A percentile compares a stretch with the other conserved stretches of the same genome.
Conservation (phyloP, 2,329 filamentous ascomycete genomes). For the Trichophyton equinum region DNA sequence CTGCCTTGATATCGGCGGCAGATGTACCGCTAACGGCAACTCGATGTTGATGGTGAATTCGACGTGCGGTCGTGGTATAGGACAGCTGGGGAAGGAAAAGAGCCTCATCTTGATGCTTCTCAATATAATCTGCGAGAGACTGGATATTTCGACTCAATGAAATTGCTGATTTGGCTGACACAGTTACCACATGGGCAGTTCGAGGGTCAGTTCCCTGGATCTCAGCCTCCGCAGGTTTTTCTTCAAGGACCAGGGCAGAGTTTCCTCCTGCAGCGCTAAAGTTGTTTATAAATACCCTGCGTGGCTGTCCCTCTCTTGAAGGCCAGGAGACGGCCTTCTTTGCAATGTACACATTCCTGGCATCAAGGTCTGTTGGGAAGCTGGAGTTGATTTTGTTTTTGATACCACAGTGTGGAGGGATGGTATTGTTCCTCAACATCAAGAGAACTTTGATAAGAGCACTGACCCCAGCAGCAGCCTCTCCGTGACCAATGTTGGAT, state of each 20-base stretch:
- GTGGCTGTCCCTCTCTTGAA: constrained; percentile 13
- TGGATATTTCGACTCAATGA: constrained; percentile 30
- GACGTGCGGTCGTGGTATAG: constrained; percentile 53
- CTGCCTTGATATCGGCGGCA: not conserved
- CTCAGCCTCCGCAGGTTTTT: not conserved
- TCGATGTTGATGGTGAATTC: constrained; percentile 25
- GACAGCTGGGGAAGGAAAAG: constrained; percentile 41
- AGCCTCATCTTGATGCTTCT: constrained; percentile 30
- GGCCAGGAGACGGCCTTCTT: constrained; percentile 11
- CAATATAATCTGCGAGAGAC: constrained; percentile 38
- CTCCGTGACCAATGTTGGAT: constrained; percentile 26
- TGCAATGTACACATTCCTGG: constrained; percentile 9
- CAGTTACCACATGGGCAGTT: constrained; percentile 39
- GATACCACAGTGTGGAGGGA: constrained; percentile 17
- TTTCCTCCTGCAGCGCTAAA: not conserved
- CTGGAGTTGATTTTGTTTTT: not conserved
- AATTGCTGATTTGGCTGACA: constrained; percentile 33
- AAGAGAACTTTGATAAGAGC: constrained; percentile 23
- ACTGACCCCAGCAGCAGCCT: constrained; percentile 22
- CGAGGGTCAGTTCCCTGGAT: constrained; percentile 27
- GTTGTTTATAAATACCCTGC: not conserved
- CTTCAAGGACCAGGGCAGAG: not conserved
- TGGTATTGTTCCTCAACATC: constrained; percentile 17
- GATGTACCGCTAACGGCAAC: not conserved
- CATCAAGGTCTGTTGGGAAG: constrained; percentile 5